A percentile compares a stretch with the other conserved stretches of the same genome.
These are phyloP conservation scores for Cruciata laevipes DNA, from an alignment of 257 asterid genomes.

Conservation along the genomic window DNA sequence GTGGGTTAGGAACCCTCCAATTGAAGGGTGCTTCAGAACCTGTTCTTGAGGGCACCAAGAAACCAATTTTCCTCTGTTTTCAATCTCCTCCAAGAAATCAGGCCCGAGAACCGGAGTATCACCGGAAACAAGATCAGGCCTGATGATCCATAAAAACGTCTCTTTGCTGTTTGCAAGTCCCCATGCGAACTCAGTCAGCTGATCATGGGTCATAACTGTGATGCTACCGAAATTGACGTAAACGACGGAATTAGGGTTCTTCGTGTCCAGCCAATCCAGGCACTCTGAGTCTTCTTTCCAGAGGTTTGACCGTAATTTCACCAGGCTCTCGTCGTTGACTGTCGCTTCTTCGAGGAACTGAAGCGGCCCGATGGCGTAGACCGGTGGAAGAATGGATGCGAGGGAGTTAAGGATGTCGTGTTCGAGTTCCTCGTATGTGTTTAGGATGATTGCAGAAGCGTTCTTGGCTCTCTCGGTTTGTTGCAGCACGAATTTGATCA, in stretches of 20 bases:
- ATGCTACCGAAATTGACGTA: constrained; percentile 48
- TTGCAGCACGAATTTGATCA: constrained; percentile 23
- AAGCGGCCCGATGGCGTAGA: constrained; percentile 45
- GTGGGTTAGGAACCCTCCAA: constrained; percentile 59
- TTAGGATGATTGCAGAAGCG: constrained; percentile 38
- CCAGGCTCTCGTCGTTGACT: constrained; percentile 13
- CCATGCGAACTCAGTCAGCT: constrained; percentile 50
- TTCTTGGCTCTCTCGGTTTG: constrained; percentile 16
- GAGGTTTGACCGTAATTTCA: constrained; percentile 30
- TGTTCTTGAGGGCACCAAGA: constrained; percentile 54
- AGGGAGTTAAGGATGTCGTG: constrained; percentile 25
- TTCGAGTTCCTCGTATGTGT: constrained; percentile 48
- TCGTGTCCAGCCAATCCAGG: constrained; percentile 47
- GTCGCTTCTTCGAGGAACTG: constrained; percentile 28
- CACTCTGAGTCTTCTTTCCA: constrained; percentile 47
- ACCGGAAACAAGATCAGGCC: constrained; percentile 50
- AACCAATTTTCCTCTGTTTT: constrained; percentile 30
- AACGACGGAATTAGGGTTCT: constrained; percentile 30
- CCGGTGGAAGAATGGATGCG: constrained; percentile 28
- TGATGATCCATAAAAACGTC: constrained; percentile 41
- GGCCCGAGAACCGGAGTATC: constrained; percentile 21
- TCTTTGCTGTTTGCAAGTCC: constrained; percentile 44
- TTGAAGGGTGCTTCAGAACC: constrained; percentile 36
- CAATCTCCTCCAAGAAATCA: constrained; percentile 27
- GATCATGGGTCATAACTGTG: constrained; percentile 30